Percentiles rank a stretch among this genome's conserved stretches.
These are phyloP conservation scores for Lobosporangium transversale DNA, from an alignment of 192 early-diverging fungal species.

Conservation along the genomic window DNA sequence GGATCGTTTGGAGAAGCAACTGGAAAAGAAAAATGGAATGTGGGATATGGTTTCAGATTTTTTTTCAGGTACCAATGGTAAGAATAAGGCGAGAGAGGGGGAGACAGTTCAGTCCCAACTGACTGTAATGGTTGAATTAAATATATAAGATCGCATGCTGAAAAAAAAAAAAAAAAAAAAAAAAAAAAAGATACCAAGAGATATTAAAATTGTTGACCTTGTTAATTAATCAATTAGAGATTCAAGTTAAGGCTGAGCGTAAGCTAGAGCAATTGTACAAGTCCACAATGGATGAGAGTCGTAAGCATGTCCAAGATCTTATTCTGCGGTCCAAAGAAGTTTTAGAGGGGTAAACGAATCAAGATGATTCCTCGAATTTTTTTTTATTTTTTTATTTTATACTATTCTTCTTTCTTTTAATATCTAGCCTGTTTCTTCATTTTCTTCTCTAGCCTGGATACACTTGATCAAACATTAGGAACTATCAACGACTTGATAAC, in stretches of 20 bases:
- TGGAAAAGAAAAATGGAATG: conserved; percentile 2
- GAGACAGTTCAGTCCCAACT: no score
- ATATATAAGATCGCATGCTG: no score
- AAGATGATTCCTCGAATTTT: not conserved
- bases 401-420: no score
- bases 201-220: no score
- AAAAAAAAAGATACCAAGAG: no score
- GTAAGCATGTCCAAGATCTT: conserved; percentile 38
- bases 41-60: conserved; percentile 10
- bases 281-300: conserved; percentile 29
- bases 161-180: no score
- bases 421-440: not conserved
- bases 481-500: conserved; percentile 57
- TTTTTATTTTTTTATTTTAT: conserved; percentile 1
- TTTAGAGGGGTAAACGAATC: conserved; percentile 7
- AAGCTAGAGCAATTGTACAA: conserved; percentile 27
- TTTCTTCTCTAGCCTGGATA: conserved; percentile 39
- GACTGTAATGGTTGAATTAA: no score
- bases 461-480: conserved; percentile 52
- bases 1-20: conserved; percentile 49
- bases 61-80: conserved; percentile 27
- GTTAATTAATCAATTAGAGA: no score
- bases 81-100: not conserved
- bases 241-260: conserved; percentile 5
- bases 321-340: conserved; percentile 41